phyloP scores from a whole-genome alignment of 192 early-diverging fungal genomes.

The Coemansia sp. region DNA sequence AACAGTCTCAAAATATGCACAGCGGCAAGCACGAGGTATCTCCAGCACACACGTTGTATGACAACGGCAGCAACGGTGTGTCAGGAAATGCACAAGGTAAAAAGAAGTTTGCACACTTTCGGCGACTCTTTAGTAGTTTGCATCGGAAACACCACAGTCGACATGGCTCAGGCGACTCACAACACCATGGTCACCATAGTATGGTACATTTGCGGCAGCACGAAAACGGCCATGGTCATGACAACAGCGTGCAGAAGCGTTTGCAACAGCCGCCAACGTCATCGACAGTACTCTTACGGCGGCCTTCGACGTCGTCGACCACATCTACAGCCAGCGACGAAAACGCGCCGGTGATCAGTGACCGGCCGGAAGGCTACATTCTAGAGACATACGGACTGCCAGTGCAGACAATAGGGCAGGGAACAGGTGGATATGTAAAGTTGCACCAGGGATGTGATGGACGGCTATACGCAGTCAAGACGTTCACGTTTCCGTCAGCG shows the following conservation, averaged over 20 bases:
- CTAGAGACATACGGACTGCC: slow-evolving; percentile 49
- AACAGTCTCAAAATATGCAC: slow-evolving; percentile 21
- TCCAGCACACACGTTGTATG: slow-evolving; percentile 42
- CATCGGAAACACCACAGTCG: slow-evolving; percentile 45
- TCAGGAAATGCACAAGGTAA: slow-evolving; percentile 40
- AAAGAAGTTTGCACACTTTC: slow-evolving; percentile 56
- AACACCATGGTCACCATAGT: slow-evolving; percentile 17
- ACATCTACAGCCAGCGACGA: slow-evolving; percentile 48
- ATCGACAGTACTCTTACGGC: slow-evolving; percentile 48
- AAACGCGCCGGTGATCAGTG: slow-evolving; percentile 51
- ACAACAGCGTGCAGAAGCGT: slow-evolving; percentile 34
- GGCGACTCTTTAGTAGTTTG: slow-evolving; percentile 50
- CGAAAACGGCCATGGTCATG: slow-evolving; percentile 12
- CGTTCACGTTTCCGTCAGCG: slow-evolving; percentile 46
- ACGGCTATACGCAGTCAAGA: slow-evolving; percentile 53
- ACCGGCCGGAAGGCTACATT: slow-evolving; percentile 51
- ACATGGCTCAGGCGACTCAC: slow-evolving; percentile 20
- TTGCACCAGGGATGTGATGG: slow-evolving; percentile 55
- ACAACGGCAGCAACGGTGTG: slow-evolving; percentile 13
- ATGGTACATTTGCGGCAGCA: slow-evolving; percentile 12
- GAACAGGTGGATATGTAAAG: slow-evolving; percentile 55
- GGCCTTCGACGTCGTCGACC: slow-evolving; percentile 49
- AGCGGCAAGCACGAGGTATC: slow-evolving; percentile 44
- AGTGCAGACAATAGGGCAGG: slow-evolving; percentile 51
- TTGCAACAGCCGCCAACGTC: slow-evolving; percentile 41